Evolutionary conservation across 371 early-diverging fungal genomes (phyloP).

Genomic region (Chytridium lagenaria): DNA sequence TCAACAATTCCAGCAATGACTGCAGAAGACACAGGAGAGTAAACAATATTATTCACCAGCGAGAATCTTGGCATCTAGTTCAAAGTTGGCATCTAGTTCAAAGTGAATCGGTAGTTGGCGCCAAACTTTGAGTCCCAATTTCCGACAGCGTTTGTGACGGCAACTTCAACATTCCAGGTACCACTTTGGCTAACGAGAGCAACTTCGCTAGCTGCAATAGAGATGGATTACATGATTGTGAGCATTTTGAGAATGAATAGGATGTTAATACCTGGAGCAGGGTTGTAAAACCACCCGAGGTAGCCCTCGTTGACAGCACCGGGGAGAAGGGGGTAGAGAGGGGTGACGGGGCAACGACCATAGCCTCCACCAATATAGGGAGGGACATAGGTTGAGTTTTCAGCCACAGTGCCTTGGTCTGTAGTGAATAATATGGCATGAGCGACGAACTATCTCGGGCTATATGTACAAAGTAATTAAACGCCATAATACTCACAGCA

Average conservation of each 20-base stretch:
- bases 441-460: too few relatives aligned
- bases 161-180: conserved; percentile 21
- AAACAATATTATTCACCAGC: too few relatives aligned
- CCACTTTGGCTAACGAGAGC: not conserved
- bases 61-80: too few relatives aligned
- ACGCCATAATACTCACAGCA: conserved; percentile 13
- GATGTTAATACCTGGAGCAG: not conserved
- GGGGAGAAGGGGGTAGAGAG: not conserved
- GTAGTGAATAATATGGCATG: not conserved
- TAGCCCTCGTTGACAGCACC: not conserved
- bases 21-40: too few relatives aligned
- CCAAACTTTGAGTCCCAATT: conserved; percentile 27
- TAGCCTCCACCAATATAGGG: not conserved
- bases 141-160: conserved; percentile 21
- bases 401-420: conserved; percentile 7
- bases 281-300: conserved; percentile 11
- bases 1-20: too few relatives aligned
- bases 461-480: too few relatives aligned
- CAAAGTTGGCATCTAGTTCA: too few relatives aligned
- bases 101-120: conserved; percentile 26
- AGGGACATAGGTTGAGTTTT: conserved; percentile 15
- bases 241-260: not conserved
- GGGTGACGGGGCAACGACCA: not conserved
- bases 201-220: not conserved
- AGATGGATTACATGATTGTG: not conserved